Conservation (phyloP, 2,329 filamentous ascomycete species). For the Penicillium thymicola region DNA sequence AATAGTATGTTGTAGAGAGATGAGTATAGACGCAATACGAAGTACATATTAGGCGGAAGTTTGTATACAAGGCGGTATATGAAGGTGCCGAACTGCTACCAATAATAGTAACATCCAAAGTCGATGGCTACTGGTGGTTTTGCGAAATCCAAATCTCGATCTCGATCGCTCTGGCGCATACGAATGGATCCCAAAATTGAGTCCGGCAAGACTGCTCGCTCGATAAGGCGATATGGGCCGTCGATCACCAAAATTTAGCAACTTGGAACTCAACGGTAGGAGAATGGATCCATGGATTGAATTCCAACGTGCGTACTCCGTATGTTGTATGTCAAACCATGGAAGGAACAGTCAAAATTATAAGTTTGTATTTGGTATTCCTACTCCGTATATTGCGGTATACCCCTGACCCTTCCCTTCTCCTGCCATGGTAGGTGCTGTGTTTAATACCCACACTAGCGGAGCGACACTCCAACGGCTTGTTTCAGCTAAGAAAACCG, state of each 20-base stretch:
- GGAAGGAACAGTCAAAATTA: neutral
- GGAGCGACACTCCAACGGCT: constrained; percentile 5
- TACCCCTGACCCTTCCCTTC: constrained; percentile 6
- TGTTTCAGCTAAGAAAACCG: constrained; percentile 1
- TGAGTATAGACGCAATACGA: neutral
- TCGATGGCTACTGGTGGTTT: neutral
- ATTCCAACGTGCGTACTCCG: neutral
- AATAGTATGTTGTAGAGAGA: too few relatives aligned
- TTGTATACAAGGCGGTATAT: too few relatives aligned
- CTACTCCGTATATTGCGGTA: neutral
- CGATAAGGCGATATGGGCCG: constrained; percentile 8
- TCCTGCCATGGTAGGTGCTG: neutral
- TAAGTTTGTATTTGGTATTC: neutral
- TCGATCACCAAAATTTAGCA: constrained; percentile 19
- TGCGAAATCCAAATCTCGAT: neutral
- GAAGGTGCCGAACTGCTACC: too few relatives aligned
- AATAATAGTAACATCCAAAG: neutral
- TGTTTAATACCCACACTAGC: neutral
- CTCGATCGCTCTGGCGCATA: neutral
- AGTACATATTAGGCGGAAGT: neutral
- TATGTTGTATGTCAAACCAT: neutral
- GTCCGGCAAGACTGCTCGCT: constrained; percentile 1
- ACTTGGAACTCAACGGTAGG: constrained; percentile 21
- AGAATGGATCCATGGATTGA: constrained; percentile 6
- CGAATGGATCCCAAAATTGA: constrained; percentile 5